Conservation (phyloP, 2,329 filamentous ascomycete species). For the Talaromyces pinophilus region DNA sequence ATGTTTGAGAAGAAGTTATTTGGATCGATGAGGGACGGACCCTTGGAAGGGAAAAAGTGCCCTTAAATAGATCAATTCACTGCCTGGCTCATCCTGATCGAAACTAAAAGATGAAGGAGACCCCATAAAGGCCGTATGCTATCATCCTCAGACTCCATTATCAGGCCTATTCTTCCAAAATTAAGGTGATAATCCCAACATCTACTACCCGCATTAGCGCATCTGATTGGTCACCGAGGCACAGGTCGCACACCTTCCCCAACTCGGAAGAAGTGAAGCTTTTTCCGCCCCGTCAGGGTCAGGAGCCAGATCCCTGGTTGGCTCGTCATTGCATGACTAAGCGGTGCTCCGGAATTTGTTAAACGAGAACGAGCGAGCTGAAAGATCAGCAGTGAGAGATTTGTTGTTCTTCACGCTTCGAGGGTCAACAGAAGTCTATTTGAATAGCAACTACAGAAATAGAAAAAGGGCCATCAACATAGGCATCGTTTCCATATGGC, state of each 20-base stretch:
- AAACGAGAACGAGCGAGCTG: constrained; percentile 8
- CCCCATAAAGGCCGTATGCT: neutral
- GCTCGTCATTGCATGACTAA: neutral
- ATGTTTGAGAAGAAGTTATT: neutral
- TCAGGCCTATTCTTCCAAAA: neutral
- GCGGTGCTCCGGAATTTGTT: neutral
- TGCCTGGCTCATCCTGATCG: neutral
- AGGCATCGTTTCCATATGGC: neutral
- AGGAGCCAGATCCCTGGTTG: neutral
- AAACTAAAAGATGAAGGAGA: neutral
- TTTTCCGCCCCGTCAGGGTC: neutral
- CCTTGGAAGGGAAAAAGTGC: neutral
- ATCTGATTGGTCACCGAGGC: neutral
- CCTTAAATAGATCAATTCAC: neutral
- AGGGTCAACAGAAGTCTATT: neutral
- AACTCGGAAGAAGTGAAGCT: neutral
- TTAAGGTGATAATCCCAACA: neutral
- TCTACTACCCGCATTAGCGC: neutral
- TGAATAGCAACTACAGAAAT: neutral
- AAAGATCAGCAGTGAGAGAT: constrained; percentile 1
- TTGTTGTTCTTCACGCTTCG: neutral
- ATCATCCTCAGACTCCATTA: neutral
- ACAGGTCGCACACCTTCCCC: constrained; percentile 1
- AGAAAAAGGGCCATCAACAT: neutral
- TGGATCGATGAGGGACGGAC: neutral